Conservation (phyloP, 2,329 filamentous ascomycete species). For the Nigrograna mackinnonii region DNA sequence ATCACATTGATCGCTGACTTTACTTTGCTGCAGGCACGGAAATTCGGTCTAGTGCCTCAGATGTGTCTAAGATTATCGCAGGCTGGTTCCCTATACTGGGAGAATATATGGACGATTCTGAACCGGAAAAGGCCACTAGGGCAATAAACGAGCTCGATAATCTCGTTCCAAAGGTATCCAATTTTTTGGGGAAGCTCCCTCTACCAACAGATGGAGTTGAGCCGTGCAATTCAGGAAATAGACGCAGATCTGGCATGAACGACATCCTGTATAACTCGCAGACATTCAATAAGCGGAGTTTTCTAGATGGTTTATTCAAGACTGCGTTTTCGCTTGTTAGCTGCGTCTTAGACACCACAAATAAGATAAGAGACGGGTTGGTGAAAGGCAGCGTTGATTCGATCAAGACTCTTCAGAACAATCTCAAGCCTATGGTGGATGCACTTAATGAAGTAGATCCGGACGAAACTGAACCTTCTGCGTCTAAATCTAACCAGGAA, state of each 20-base stretch:
- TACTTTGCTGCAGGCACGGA: slow-evolving; percentile 4
- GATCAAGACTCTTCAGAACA: slow-evolving; percentile 1
- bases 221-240: slow-evolving; percentile 6
- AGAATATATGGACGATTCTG: slow-evolving; percentile 7
- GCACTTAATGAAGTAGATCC: slow-evolving; percentile 7
- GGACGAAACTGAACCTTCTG: slow-evolving; percentile 4
- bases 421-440: slow-evolving; percentile 9
- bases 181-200: slow-evolving; percentile 7
- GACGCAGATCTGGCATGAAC: slow-evolving; percentile 1
- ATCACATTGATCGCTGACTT: too few relatives aligned
- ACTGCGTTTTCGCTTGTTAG: slow-evolving; percentile 8
- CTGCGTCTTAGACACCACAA: slow-evolving; percentile 7
- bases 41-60: slow-evolving; percentile 8
- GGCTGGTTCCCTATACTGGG: slow-evolving; percentile 7
- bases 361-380: slow-evolving; percentile 9
- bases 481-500: not conserved
- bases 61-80: slow-evolving; percentile 6
- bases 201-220: slow-evolving; percentile 5
- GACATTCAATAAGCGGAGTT: slow-evolving; percentile 3
- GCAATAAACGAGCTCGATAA: slow-evolving; percentile 4
- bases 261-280: not conserved
- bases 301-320: slow-evolving; percentile 9
- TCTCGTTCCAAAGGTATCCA: slow-evolving; percentile 6
- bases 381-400: slow-evolving; percentile 3
- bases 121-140: slow-evolving; percentile 1